Conservation (phyloP, 2,329 filamentous ascomycete species). For the Aschersonia sp. region DNA sequence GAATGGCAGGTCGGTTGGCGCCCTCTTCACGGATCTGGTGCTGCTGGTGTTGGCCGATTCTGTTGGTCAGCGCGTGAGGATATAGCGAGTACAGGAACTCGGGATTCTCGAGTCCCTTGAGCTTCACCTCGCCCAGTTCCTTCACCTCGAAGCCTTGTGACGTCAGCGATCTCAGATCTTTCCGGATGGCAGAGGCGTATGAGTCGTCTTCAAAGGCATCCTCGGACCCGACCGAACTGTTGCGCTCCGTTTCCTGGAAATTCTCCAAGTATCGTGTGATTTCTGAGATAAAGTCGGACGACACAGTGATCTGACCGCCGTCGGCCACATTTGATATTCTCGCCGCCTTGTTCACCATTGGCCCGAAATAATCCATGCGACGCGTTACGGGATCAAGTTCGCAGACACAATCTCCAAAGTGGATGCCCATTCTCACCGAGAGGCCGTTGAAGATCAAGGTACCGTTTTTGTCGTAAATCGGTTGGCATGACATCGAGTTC, state of each 20-base stretch:
- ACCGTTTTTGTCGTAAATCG: slow-evolving; percentile 69
- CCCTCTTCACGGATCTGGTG: slow-evolving; percentile 29
- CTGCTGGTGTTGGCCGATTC: slow-evolving; percentile 54
- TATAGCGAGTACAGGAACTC: slow-evolving; percentile 94
- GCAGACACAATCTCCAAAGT: slow-evolving; percentile 88
- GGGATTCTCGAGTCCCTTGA: slow-evolving; percentile 95
- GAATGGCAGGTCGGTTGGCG: slow-evolving; percentile 42
- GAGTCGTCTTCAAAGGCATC: slow-evolving; percentile 58
- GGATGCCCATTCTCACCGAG: slow-evolving; percentile 93
- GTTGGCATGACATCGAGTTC: slow-evolving; percentile 71
- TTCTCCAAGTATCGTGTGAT: slow-evolving; percentile 83
- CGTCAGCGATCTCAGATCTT: slow-evolving; percentile 74
- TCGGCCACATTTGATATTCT: slow-evolving; percentile 91
- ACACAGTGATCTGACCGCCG: slow-evolving; percentile 92
- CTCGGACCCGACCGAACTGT: slow-evolving; percentile 53
- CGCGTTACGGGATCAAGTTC: slow-evolving; percentile 92
- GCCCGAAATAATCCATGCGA: slow-evolving; percentile 98
- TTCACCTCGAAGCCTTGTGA: slow-evolving; percentile 94
- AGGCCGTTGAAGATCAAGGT: slow-evolving; percentile 86
- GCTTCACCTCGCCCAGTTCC: slow-evolving; percentile 84
- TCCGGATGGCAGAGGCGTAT: slow-evolving; percentile 63
- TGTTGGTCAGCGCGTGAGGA: slow-evolving; percentile 72
- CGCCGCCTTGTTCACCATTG: slow-evolving; percentile 96
- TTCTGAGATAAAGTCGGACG: slow-evolving; percentile 91
- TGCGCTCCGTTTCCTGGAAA: slow-evolving; percentile 72